These are phyloP conservation scores for Salisapilia sapeloensis DNA, from an alignment of 352 stramenopile species.

Conservation along the genomic window DNA sequence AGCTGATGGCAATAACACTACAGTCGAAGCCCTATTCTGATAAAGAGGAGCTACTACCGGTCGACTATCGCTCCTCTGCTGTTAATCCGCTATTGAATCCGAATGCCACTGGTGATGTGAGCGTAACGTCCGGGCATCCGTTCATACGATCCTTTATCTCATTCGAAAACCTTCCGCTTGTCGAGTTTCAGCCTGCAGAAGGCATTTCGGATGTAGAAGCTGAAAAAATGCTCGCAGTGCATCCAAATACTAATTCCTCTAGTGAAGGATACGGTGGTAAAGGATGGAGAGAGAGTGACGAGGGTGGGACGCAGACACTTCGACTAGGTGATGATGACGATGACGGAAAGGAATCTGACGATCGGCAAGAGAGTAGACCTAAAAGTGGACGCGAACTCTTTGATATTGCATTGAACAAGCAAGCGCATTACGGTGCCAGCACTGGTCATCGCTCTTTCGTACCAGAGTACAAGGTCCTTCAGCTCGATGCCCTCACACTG, in stretches of 20 bases:
- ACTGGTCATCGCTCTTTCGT: conserved; percentile 25
- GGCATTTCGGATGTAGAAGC: conserved; percentile 73
- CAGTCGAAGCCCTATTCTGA: conserved; percentile 88
- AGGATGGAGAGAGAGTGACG: conserved; percentile 42
- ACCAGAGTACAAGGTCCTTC: conserved; percentile 51
- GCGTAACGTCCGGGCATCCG: conserved; percentile 85
- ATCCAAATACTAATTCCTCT: conserved; percentile 14
- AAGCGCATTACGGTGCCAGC: conserved; percentile 31
- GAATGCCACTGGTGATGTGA: conserved; percentile 78
- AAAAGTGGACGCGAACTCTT: conserved; percentile 29
- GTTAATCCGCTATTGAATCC: conserved; percentile 87
- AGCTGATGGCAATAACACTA: conserved; percentile 85
- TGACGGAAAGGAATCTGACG: conserved; percentile 13
- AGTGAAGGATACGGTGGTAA: conserved; percentile 7
- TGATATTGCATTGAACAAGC: conserved; percentile 74
- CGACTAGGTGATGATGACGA: conserved; percentile 52
- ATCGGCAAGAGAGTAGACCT: conserved; percentile 5
- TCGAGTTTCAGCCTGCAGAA: conserved; percentile 85
- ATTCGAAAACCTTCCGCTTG: conserved; percentile 91
- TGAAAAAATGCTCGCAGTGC: conserved; percentile 54
- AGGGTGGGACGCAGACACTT: conserved; percentile 62
- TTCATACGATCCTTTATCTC: conserved; percentile 91
- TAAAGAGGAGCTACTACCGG: conserved; percentile 85
- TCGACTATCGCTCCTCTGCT: conserved; percentile 89
- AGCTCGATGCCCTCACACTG: conserved; percentile 62